Base-by-base conservation (phyloP, 176 grass and related monocot species). In the Stipa capillata region DNA sequence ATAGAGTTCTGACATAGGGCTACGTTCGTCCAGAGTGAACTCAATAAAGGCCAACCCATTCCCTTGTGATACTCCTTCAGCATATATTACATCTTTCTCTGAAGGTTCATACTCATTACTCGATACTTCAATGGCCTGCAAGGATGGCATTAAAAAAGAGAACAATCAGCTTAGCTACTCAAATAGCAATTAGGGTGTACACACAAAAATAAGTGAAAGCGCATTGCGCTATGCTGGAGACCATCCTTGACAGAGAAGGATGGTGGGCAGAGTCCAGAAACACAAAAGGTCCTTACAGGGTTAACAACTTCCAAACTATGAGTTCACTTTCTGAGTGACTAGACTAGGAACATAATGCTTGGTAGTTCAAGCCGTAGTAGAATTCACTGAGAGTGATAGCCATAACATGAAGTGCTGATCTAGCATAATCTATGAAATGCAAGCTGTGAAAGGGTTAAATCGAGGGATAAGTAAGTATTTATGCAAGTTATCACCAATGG, bases 101-200 rank as follows among this genome's bases (percentile, higher is more conserved):
- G 92, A 89, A 76, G 96, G 96, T 55, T 93, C 95, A 56, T 98
- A 98, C 65, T 98, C 95, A 69, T 98, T 98, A 77, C 95, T 98
- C 64, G 95, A 98, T 75, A 98, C 79, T 77, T 98, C 92, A 48
- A 94, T 87, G 12, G 95, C 95, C 95, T 98, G 83, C 86, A 86
- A 83, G 65, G 27, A 85, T 72, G 43, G 65, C 61, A 78, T 28
- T n/a, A n/a, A n/a, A 42, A 73, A 72, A 61, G 27, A 24, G 39
- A 72, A 6, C 48, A 20, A 34, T 66, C 45, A 70, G 8, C 65
- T 74, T 40, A 66, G 18, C 8, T 50, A 41, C 7, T 66, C 60
- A 73, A 49, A 59, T 50, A 79, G 48, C 57, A 66, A 76, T 73
- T 70, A 54, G 7, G 39, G 16, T 37, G 29, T 29, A 57, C 17